These are phyloP conservation scores for Saccharum hybrid DNA, from an alignment of 202 grass and related monocot species.

Conservation along the genomic window DNA sequence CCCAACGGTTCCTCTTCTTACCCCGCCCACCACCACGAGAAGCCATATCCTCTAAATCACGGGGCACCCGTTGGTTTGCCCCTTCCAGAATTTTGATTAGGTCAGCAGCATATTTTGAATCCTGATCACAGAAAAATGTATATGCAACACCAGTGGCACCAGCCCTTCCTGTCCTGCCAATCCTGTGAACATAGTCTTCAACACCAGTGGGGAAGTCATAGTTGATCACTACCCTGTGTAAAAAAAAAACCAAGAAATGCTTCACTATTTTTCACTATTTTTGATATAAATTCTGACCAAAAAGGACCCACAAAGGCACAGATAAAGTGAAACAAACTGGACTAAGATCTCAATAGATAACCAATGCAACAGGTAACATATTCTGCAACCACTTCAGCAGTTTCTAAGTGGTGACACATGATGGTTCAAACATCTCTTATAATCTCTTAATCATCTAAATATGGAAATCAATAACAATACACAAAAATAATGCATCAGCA, in stretches of 20 bases:
- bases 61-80: slow-evolving; percentile 79
- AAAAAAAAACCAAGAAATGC: slow-evolving; percentile 39
- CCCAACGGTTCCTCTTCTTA: slow-evolving; percentile 60
- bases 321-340: background rate
- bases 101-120: slow-evolving; percentile 82
- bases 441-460: background rate
- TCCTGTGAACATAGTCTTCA: slow-evolving; percentile 98
- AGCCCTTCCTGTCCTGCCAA: slow-evolving; percentile 90
- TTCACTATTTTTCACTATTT: slow-evolving; percentile 19
- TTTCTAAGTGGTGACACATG: slow-evolving; percentile 8
- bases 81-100: slow-evolving; percentile 88
- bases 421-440: background rate
- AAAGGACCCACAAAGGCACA: slow-evolving; percentile 8
- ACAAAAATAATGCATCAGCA: slow-evolving; percentile 1
- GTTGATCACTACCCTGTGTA: slow-evolving; percentile 86
- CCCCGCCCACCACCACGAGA: slow-evolving; percentile 74
- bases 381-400: background rate
- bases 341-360: background rate
- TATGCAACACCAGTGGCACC: slow-evolving; percentile 93
- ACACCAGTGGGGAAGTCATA: slow-evolving; percentile 98
- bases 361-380: background rate
- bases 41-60: slow-evolving; percentile 77
- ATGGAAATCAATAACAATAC: background rate
- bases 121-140: slow-evolving; percentile 90
- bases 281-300: background rate